Percentiles rank a stretch among this genome's conserved stretches.
Conservation (phyloP, 495 filamentous ascomycete genomes). For the Tuber melanosporum region DNA sequence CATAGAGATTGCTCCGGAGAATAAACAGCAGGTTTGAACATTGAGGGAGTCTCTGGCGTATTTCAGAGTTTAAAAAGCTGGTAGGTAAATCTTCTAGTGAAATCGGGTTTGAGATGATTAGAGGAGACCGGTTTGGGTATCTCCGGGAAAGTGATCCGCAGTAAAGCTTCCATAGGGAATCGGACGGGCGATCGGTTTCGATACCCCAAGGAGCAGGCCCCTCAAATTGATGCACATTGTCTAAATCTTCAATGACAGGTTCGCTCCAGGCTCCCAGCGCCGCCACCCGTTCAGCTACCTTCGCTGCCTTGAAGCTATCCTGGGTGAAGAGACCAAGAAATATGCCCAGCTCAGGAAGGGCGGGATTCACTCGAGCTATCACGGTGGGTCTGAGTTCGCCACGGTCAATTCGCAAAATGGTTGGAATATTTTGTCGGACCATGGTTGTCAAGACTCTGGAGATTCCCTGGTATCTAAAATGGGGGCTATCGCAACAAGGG, state of each 20-base stretch:
- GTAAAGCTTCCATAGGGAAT: background rate
- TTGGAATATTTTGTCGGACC: background rate
- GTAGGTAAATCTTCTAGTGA: background rate
- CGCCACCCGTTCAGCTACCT: background rate
- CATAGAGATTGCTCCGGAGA: background rate
- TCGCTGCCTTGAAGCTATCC: background rate
- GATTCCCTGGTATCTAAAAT: background rate
- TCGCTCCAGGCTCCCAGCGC: background rate
- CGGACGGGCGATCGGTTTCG: background rate
- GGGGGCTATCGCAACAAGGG: background rate
- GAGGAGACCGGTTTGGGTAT: background rate
- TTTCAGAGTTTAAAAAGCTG: background rate
- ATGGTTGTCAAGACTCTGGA: background rate
- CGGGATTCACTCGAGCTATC: background rate
- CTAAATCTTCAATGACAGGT: background rate
- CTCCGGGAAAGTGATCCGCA: background rate
- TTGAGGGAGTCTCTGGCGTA: conserved; percentile 3
- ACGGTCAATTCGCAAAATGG: background rate
- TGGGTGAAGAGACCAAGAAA: background rate
- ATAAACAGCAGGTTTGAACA: background rate
- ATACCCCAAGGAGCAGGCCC: background rate
- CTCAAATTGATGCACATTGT: background rate
- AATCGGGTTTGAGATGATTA: background rate
- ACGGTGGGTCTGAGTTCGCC: background rate
- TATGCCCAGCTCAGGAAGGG: background rate